Evolutionary conservation across 768 basidiomycete genomes (phyloP).

Genomic region (Lepiota subincarnata): DNA sequence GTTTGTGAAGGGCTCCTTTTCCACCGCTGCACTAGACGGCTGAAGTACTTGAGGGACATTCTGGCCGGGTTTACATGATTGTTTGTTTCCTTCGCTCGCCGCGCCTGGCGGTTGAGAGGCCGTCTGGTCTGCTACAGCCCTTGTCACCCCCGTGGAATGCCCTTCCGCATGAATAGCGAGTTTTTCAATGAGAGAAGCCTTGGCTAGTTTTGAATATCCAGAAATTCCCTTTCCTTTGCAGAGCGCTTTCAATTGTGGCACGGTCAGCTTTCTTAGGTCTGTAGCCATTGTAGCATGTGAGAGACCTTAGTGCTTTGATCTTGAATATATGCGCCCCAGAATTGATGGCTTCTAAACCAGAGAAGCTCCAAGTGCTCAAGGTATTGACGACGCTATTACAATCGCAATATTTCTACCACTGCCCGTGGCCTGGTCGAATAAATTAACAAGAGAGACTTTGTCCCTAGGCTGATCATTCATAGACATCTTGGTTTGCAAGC

Average conservation of each 20-base stretch:
- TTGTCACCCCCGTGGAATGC: not conserved
- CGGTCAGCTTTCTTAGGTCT: conserved; percentile 47
- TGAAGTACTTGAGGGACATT: too few relatives aligned
- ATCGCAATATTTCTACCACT: conserved; percentile 72
- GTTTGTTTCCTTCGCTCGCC: conserved; percentile 1
- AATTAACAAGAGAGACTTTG: conserved; percentile 39
- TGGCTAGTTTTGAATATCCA: conserved; percentile 67
- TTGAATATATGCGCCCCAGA: not conserved
- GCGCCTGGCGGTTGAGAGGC: not conserved
- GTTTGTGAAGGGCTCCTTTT: too few relatives aligned
- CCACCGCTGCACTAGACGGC: too few relatives aligned
- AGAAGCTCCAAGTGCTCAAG: not conserved
- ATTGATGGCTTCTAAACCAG: too few relatives aligned
- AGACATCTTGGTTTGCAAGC: not conserved
- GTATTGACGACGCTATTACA: conserved; percentile 36
- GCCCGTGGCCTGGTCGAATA: conserved; percentile 70
- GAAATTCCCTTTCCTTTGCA: conserved; percentile 61
- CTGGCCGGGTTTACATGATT: not conserved
- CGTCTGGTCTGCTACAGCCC: not conserved
- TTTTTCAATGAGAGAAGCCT: conserved; percentile 53
- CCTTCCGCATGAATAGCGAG: conserved; percentile 12
- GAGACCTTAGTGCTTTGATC: not conserved
- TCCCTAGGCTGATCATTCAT: not conserved
- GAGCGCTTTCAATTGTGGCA: conserved; percentile 59
- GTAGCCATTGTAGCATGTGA: conserved; percentile 9